phyloP scores from a whole-genome alignment of 768 basidiomycete genomes.

The Omphalotus guepiniiformis region DNA sequence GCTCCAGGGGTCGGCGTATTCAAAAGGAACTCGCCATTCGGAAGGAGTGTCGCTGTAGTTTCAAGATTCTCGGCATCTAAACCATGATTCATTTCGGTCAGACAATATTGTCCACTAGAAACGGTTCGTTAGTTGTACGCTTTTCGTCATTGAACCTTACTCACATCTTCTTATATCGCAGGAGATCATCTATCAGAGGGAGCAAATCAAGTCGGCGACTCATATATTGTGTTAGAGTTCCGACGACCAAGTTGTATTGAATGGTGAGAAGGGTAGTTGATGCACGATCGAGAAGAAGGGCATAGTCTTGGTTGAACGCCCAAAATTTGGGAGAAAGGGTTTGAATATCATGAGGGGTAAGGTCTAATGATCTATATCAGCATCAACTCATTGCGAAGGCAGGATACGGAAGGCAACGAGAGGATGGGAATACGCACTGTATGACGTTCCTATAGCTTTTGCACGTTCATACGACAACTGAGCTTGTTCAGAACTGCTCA shows the following conservation, averaged over 20 bases:
- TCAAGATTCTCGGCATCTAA: conserved; percentile 33
- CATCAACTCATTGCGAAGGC: no score
- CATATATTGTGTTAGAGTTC: conserved; percentile 8
- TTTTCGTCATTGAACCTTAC: background rate
- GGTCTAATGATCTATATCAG: no score
- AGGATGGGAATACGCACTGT: no score
- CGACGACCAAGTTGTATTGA: conserved; percentile 13
- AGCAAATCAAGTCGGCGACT: conserved; percentile 1
- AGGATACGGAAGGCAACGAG: no score
- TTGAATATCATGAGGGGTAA: no score
- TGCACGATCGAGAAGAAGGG: no score
- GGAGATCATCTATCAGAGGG: background rate
- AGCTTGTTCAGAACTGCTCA: no score
- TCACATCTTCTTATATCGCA: conserved; percentile 5
- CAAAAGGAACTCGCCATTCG: conserved; percentile 26
- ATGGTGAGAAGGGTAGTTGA: conserved; percentile 10
- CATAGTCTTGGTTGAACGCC: no score
- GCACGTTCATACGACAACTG: no score
- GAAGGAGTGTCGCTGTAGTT: conserved; percentile 31
- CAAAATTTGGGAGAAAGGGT: no score
- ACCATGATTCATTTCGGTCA: conserved; percentile 37
- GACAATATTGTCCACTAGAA: conserved; percentile 22
- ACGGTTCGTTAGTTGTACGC: background rate
- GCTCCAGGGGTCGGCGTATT: conserved; percentile 27
- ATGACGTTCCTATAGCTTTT: no score